These are phyloP conservation scores for Penicillium sp. DNA, from an alignment of 2,329 filamentous ascomycete genomes.

Conservation along the genomic window DNA sequence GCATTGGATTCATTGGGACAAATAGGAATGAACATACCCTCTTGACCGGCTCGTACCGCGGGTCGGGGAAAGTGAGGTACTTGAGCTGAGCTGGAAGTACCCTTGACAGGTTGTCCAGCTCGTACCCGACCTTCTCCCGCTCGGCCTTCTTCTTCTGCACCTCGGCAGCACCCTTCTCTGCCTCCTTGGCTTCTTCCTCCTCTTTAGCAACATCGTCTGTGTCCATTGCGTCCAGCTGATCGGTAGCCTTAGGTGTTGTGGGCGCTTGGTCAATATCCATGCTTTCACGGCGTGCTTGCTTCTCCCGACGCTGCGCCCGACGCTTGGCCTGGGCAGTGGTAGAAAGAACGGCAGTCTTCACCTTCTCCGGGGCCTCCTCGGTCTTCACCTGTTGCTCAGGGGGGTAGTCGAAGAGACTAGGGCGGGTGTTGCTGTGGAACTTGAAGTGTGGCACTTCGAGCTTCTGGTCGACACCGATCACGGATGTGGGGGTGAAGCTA, in stretches of 20 bases:
- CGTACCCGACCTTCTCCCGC: slow-evolving; percentile 95
- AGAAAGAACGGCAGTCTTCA: slow-evolving; percentile 92
- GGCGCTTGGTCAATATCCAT: slow-evolving; percentile 90
- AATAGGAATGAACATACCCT: slow-evolving; percentile 60
- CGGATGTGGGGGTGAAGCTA: slow-evolving; percentile 92
- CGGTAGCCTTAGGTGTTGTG: slow-evolving; percentile 66
- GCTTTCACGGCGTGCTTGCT: slow-evolving; percentile 81
- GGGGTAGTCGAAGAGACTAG: slow-evolving; percentile 96
- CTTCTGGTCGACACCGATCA: slow-evolving; percentile 92
- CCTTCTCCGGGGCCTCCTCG: slow-evolving; percentile 88
- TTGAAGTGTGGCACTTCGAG: slow-evolving; percentile 92
- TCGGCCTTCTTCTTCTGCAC: slow-evolving; percentile 84
- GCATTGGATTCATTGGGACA: slow-evolving; percentile 23
- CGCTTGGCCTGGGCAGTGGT: slow-evolving; percentile 97
- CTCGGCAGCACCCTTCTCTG: slow-evolving; percentile 60
- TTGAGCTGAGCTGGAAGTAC: slow-evolving; percentile 91
- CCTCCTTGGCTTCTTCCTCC: slow-evolving; percentile 58
- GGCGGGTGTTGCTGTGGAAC: slow-evolving; percentile 90
- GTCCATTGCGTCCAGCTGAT: slow-evolving; percentile 82
- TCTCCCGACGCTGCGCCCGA: slow-evolving; percentile 89
- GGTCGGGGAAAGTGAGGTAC: slow-evolving; percentile 88
- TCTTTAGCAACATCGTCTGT: slow-evolving; percentile 59
- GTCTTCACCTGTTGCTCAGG: slow-evolving; percentile 94
- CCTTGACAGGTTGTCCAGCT: slow-evolving; percentile 94
- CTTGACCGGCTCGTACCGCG: slow-evolving; percentile 89